Percentiles rank a stretch among this genome's conserved stretches.
Conservation (phyloP, 2,329 filamentous ascomycete species). For the Colletotrichum falcatum region DNA sequence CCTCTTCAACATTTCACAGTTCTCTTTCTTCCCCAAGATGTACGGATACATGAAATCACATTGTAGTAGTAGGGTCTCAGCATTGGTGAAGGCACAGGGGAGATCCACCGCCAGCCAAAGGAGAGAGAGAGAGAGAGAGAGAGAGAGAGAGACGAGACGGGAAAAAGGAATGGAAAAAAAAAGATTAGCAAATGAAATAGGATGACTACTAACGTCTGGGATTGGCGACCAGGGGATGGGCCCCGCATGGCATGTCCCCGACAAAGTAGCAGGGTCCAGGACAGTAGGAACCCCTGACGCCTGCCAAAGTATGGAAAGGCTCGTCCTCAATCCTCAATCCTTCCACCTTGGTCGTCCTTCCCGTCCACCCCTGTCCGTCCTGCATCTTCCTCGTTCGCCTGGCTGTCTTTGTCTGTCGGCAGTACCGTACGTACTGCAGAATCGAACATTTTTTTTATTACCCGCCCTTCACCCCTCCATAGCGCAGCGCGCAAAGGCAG, state of each 20-base stretch:
- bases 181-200: slow-evolving; percentile 25
- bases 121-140: slow-evolving; percentile 11
- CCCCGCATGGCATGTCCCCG: slow-evolving; percentile 32
- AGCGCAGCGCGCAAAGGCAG: neutral
- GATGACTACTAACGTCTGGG: slow-evolving; percentile 35
- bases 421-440: slow-evolving; percentile 10
- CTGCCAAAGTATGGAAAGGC: slow-evolving; percentile 33
- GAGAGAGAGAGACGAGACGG: slow-evolving; percentile 2
- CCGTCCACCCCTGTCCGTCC: neutral
- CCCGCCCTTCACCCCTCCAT: neutral
- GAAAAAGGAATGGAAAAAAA: neutral
- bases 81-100: neutral
- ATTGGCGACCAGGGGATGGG: slow-evolving; percentile 33
- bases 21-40: neutral
- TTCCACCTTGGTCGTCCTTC: neutral
- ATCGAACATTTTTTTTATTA: no score
- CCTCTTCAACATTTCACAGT: neutral
- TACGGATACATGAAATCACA: no score
- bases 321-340: slow-evolving; percentile 15
- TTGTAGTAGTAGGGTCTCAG: no score
- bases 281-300: slow-evolving; percentile 25
- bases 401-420: neutral
- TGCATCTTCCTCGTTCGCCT: slow-evolving; percentile 1
- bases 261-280: slow-evolving; percentile 37
- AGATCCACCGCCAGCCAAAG: neutral